Evolutionary conservation across 148 eudicot genomes (phyloP), one percentile per base, ranked within the genome.

Genomic region (Euryodendron excelsum): DNA sequence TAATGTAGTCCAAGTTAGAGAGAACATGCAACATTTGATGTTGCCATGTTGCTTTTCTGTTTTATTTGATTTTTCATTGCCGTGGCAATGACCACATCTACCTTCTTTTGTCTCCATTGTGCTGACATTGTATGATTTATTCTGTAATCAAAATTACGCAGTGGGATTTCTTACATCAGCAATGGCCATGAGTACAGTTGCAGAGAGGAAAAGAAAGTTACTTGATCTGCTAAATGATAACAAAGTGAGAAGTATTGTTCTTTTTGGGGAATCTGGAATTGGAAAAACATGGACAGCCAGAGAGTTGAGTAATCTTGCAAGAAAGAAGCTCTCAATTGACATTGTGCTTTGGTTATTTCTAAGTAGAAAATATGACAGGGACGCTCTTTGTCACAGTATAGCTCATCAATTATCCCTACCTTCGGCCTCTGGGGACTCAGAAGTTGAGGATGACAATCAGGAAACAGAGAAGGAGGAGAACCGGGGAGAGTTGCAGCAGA

Each of bases 181-280:
- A 55, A 76, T 80, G 79, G 10, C 69, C 18, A 21, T 47, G 41
- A 55, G 33, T 66, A 62, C 53, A 62, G 4, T 30, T 33, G 64
- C 20, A 2, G 55, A 68, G 56, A 73, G 77, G 31, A 48, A 74
- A n/a, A 77, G 31, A 10, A 55, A 52, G 30, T 77, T 87, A 62
- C 44, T 10, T 44, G 0, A 63, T 8, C 59, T 75, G 52, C 78
- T 75, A 17, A 1, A 62, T 3, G n/a, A 63, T 44, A 8, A 5
- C 10, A 2, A 62, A 44, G 20, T 30, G 25, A 15, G 25, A 27
- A 75, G 39, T 0, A 39, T 75, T 45, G 59, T 75, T 41, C 69
- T 75, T 63, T 10, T 18, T 20, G 78, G 78, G 23, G 45, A 87
- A 87, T 64, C 90, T 76, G 67, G 85, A 59, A 10, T 84, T 80